Evolutionary conservation across 768 basidiomycete species (phyloP).

Genomic region (Tylopilus felleus): DNA sequence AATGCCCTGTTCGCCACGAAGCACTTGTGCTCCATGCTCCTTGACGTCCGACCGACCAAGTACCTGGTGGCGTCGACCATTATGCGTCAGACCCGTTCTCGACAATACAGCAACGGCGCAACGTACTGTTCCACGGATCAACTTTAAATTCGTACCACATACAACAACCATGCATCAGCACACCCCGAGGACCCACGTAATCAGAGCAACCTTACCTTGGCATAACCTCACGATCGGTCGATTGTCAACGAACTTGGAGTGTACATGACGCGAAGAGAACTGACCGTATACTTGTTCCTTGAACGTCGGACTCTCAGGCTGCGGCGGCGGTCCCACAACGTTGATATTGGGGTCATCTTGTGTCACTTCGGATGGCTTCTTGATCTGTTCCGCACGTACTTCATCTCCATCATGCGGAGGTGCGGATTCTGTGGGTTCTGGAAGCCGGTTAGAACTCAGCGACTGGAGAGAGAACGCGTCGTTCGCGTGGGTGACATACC

Average conservation of each 20-base stretch:
- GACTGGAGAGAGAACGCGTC: background rate
- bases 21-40: constrained; percentile 51
- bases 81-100: background rate
- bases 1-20: constrained; percentile 45
- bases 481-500: constrained; percentile 28
- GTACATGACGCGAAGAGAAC: constrained; percentile 6
- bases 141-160: constrained; percentile 12
- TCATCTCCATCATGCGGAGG: constrained; percentile 35
- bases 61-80: constrained; percentile 12
- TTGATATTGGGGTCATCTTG: constrained; percentile 25
- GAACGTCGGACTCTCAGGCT: constrained; percentile 46
- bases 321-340: constrained; percentile 24
- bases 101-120: background rate
- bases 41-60: constrained; percentile 41
- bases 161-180: constrained; percentile 6
- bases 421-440: constrained; percentile 2
- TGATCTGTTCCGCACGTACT: constrained; percentile 29
- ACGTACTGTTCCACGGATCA: constrained; percentile 32
- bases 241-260: background rate
- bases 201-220: constrained; percentile 18
- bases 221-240: constrained; percentile 25
- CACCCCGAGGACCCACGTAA: background rate
- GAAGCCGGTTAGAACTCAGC: constrained; percentile 27
- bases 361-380: constrained; percentile 25
- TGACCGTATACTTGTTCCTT: constrained; percentile 58